These are phyloP conservation scores for Sporodiniella umbellata DNA, from an alignment of 371 early-diverging fungal species.

Conservation along the genomic window DNA sequence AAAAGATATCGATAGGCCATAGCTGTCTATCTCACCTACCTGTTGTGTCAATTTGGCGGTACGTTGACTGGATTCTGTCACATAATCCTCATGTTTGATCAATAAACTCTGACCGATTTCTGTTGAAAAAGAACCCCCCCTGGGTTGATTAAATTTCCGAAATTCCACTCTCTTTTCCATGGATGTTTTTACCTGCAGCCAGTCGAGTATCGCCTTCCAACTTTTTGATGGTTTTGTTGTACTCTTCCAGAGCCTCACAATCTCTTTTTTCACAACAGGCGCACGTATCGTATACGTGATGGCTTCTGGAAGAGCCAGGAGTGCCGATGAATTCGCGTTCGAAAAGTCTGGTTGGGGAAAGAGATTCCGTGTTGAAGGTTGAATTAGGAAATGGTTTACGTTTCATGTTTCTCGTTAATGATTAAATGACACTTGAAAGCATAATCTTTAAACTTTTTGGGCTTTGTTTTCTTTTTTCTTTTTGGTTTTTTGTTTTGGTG, in stretches of 20 bases:
- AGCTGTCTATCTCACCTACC: conserved; percentile 10
- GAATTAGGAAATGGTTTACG: background rate
- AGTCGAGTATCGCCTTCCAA: conserved; percentile 35
- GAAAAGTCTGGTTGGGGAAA: background rate
- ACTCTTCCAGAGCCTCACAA: conserved; percentile 26
- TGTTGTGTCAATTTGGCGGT: conserved; percentile 25
- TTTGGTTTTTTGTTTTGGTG: no score
- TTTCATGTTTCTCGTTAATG: background rate
- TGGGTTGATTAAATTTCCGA: no score
- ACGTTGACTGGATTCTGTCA: conserved; percentile 25
- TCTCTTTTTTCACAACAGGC: conserved; percentile 26
- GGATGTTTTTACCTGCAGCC: conserved; percentile 32
- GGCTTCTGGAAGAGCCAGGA: conserved; percentile 10
- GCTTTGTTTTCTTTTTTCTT: no score
- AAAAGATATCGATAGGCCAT: no score
- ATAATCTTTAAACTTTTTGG: background rate
- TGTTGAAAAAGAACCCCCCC: no score
- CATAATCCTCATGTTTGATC: conserved; percentile 35
- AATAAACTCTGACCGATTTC: conserved; percentile 41
- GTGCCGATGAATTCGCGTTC: conserved; percentile 3
- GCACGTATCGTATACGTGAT: conserved; percentile 20
- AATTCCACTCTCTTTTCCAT: no score
- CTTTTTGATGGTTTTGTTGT: conserved; percentile 25
- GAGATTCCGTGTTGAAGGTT: conserved; percentile 6
- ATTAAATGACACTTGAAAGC: background rate